Evolutionary conservation across 225 moss, liverwort and hornwort species (phyloP), one percentile per base, ranked within the genome.

Genomic region (Sphagnum tenellum): DNA sequence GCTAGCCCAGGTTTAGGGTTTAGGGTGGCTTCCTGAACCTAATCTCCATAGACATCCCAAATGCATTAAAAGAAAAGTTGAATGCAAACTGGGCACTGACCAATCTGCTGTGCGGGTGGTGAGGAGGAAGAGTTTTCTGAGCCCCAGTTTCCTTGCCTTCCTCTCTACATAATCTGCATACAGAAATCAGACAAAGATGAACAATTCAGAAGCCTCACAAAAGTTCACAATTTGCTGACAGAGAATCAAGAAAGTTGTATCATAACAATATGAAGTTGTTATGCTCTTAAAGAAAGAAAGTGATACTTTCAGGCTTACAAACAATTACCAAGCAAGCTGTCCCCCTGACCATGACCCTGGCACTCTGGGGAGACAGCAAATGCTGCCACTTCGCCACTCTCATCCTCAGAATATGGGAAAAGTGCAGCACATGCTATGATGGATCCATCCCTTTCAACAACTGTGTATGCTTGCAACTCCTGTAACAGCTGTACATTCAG

Each of bases 351-450:
- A 74, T 80, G 78, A 47, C 94, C 94, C 45, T 86, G 89, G 67
- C 91, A 94, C 76, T 94, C 94, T 4, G 82, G 80, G 56, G 94
- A 87, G 63, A 94, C 94, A 67, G 94, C 94, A 72, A 94, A 94
- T 4, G 94, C 85, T 56, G 94, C 94, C 46, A 94, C 71, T 79
- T 94, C 94, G 70, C 91, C 94, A 69, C 89, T 83, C 65, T 78
- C 84, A 8, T 94, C 91, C 0, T 80, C 44, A 4, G 49, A 57
- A 68, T 59, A 82, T 2, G 89, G 73, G 55, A 83, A 74, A 3
- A 94, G 82, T 45, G 94, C 91, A 77, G 91, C 89, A 67, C 94
- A 91, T 9, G 94, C 94, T 76, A 94, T 77, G 44, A 91, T 81
- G 44, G 89, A 91, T n/a, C 94, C 91, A 67, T 94, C 94, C 8